Conservation (phyloP, 2,329 filamentous ascomycete species). For the Helicocarpus griseus region DNA sequence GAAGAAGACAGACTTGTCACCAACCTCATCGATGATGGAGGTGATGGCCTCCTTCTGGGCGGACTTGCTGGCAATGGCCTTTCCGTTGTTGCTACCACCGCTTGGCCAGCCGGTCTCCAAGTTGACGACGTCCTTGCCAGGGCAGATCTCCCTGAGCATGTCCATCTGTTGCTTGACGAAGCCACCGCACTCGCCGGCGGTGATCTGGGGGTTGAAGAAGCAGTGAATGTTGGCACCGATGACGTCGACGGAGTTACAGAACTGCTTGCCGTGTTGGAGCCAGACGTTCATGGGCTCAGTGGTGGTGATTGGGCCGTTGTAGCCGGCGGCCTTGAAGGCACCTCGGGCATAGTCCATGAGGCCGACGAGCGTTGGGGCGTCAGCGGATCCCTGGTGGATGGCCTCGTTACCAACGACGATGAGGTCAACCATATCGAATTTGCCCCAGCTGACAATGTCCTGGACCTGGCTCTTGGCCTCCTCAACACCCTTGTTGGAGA, state of each 20-base stretch:
- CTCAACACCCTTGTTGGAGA: constrained; percentile 53
- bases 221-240: constrained; percentile 82
- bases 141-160: constrained; percentile 61
- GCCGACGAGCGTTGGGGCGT: constrained; percentile 52
- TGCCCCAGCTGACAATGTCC: constrained; percentile 57
- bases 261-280: constrained; percentile 48
- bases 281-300: constrained; percentile 77
- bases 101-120: constrained; percentile 88
- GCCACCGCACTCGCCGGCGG: constrained; percentile 56
- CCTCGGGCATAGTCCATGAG: constrained; percentile 62
- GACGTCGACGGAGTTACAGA: constrained; percentile 69
- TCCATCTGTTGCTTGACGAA: constrained; percentile 69
- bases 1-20: constrained; percentile 69
- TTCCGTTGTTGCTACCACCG: constrained; percentile 58
- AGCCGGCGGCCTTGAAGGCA: constrained; percentile 55
- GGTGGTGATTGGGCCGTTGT: constrained; percentile 68
- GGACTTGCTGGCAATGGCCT: constrained; percentile 54
- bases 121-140: constrained; percentile 63
- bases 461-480: constrained; percentile 64
- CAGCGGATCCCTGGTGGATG: constrained; percentile 63
- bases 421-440: constrained; percentile 68
- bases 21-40: constrained; percentile 56
- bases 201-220: constrained; percentile 73
- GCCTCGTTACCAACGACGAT: constrained; percentile 88
- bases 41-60: constrained; percentile 66